These are phyloP conservation scores for Candida hispaniensis DNA, from an alignment of 805 yeast species.

Conservation along the genomic window DNA sequence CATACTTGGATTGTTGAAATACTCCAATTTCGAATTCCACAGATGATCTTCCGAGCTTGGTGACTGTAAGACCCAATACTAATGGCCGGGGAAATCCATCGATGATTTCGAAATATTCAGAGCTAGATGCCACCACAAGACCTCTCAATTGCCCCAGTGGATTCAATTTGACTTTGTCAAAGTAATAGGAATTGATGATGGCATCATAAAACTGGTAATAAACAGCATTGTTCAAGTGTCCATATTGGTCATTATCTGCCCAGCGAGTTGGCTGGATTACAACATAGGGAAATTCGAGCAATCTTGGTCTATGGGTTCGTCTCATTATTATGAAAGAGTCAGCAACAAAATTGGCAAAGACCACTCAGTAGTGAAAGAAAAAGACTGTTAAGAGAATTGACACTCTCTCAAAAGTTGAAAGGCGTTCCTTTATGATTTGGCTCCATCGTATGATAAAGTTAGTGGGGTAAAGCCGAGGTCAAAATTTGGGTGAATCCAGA, in stretches of 20 bases:
- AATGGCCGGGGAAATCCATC: constrained; percentile 26
- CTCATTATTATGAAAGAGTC: constrained; percentile 5
- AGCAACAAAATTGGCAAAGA: no score
- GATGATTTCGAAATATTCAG: constrained; percentile 23
- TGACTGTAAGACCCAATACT: constrained; percentile 23
- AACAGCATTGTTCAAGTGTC: constrained; percentile 26
- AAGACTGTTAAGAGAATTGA: no score
- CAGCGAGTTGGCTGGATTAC: constrained; percentile 21
- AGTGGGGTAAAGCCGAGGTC: no score
- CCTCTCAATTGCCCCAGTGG: constrained; percentile 18
- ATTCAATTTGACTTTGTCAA: constrained; percentile 14
- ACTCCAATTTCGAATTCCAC: constrained; percentile 26
- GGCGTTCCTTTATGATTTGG: no score
- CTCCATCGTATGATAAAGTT: no score
- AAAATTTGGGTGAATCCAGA: no score
- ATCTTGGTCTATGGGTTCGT: constrained; percentile 16
- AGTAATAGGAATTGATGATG: constrained; percentile 17
- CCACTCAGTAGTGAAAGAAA: no score
- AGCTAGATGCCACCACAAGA: constrained; percentile 24
- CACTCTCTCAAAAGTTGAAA: no score
- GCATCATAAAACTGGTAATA: constrained; percentile 22
- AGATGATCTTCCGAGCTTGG: constrained; percentile 23
- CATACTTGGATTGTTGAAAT: constrained; percentile 20
- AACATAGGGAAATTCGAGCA: constrained; percentile 19
- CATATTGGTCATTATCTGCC: constrained; percentile 25